Evolutionary conservation across 805 yeast species (phyloP).

Genomic region (Candida schatavii): DNA sequence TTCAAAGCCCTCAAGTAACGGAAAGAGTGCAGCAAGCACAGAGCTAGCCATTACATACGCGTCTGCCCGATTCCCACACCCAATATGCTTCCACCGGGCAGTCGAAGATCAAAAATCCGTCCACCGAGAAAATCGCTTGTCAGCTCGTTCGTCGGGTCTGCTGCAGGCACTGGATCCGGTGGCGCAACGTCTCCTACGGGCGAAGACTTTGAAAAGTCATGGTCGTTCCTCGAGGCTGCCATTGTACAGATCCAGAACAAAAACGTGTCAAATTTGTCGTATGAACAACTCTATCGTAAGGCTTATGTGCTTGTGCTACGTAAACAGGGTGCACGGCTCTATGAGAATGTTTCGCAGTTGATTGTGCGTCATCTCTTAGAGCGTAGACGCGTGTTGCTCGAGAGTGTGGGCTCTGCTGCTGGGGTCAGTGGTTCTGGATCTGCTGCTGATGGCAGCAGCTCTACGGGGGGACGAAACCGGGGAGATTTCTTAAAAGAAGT

Average conservation of each 20-base stretch:
- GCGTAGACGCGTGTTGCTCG: conserved; percentile 17
- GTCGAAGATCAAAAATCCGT: conserved; percentile 56
- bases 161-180: conserved; percentile 21
- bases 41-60: neutral
- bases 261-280: conserved; percentile 71
- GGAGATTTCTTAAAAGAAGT: conserved; percentile 33
- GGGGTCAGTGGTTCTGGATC: conserved; percentile 9
- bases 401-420: conserved; percentile 7
- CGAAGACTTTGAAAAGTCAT: conserved; percentile 61
- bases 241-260: conserved; percentile 68
- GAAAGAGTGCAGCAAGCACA: too few relatives aligned
- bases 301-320: conserved; percentile 74
- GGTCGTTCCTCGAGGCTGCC: conserved; percentile 66
- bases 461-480: neutral
- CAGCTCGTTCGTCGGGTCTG: conserved; percentile 15
- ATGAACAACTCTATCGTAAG: conserved; percentile 76
- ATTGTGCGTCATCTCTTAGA: conserved; percentile 45
- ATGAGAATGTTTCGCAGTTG: conserved; percentile 53
- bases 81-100: conserved; percentile 31
- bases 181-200: conserved; percentile 20
- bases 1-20: too few relatives aligned
- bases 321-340: conserved; percentile 63
- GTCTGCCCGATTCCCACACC: neutral
- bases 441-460: conserved; percentile 11
- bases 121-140: conserved; percentile 54